These are phyloP conservation scores for Clavispora fructus DNA, from an alignment of 805 yeast genomes.

Conservation along the genomic window DNA sequence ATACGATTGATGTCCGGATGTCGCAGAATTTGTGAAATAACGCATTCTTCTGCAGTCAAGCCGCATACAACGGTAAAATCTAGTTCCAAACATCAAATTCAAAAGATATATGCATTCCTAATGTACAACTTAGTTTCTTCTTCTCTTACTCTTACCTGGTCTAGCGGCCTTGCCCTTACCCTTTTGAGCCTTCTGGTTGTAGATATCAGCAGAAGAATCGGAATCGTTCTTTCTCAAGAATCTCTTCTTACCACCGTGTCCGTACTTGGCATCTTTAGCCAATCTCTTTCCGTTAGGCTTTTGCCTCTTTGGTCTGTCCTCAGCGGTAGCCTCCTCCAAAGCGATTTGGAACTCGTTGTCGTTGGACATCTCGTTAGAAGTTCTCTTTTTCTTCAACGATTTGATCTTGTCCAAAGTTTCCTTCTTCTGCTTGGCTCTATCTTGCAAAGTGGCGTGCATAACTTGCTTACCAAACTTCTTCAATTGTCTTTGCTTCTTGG, in stretches of 20 bases:
- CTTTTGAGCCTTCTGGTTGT: slow-evolving; percentile 12
- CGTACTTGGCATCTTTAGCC: slow-evolving; percentile 71
- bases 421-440: slow-evolving; percentile 87
- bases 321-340: slow-evolving; percentile 82
- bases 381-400: slow-evolving; percentile 84
- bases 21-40: not conserved
- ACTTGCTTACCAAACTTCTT: slow-evolving; percentile 98
- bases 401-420: slow-evolving; percentile 88
- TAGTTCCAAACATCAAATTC: not conserved
- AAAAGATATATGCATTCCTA: not conserved
- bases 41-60: not conserved
- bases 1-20: not conserved
- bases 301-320: slow-evolving; percentile 44
- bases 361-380: slow-evolving; percentile 60
- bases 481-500: slow-evolving; percentile 87
- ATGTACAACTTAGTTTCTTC: slow-evolving; percentile 7
- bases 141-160: slow-evolving; percentile 41
- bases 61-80: not conserved
- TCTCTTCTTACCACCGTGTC: slow-evolving; percentile 75
- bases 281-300: slow-evolving; percentile 61
- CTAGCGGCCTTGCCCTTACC: slow-evolving; percentile 26
- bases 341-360: slow-evolving; percentile 84
- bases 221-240: slow-evolving; percentile 70
- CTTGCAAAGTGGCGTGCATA: slow-evolving; percentile 87
- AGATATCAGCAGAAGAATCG: slow-evolving; percentile 60